Evolutionary conservation across 1,284 basidiomycete genomes (phyloP), one percentile per base, ranked within the genome.

Genomic region (Irpex lacteus): DNA sequence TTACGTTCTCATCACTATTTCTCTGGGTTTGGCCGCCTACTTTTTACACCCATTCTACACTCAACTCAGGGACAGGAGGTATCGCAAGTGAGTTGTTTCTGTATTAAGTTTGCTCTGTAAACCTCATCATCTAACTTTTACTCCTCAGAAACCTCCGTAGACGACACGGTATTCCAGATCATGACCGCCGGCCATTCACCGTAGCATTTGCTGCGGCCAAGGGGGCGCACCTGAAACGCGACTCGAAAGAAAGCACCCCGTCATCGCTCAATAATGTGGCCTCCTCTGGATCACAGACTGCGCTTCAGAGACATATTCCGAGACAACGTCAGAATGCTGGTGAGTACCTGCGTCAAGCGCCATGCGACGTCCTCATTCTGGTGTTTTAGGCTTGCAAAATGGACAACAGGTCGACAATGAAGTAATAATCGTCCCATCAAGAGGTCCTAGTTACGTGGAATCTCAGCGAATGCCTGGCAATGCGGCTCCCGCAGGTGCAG

Each of bases 81-180:
- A 87, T 72, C 85, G 82, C 74, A 78, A 88, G 88, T 89, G 67
- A 67, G 85, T 78, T 49, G 54, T 57, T 11, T 63, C 70, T 67
- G 6, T 68, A 62, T 57, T 38, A 47, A 53, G 4, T 8, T 63
- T 67, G 34, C 18, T 9, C 58, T 19, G 44, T 57, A 49, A 40
- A 47, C 60, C 66, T 67, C 63, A 57, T 59, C 21, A 32, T 18
- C 11, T 61, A 4, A 21, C 58, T 52, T 54, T 34, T 19, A 9
- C 50, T 9, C 50, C 13, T 26, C 62, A 86, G 85, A 66, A 77
- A 84, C 64, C 83, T 85, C 77, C 84, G 91, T 64, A 80, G 92
- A 69, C 81, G 84, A 76, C 85, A 92, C 71, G 92, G 91, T 56
- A 94, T 94, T 64, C 91, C 91, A 18, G 91, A 94, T 78, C 81